Evolutionary conservation across 139 green algal genomes (phyloP).

Genomic region (Chlorella vulgaris): DNA sequence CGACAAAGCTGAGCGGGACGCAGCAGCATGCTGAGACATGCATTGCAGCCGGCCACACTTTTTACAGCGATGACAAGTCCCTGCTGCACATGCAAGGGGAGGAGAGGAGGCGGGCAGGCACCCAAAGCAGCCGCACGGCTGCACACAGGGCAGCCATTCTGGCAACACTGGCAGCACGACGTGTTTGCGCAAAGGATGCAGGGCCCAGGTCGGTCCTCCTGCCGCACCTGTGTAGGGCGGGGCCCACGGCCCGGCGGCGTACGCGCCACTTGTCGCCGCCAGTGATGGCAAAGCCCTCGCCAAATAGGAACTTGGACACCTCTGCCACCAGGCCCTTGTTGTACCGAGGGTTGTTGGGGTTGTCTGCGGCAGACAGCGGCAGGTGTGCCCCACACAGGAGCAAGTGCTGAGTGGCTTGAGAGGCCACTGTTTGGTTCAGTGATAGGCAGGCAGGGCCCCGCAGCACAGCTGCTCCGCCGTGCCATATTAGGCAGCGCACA

Average conservation of each 20-base stretch:
- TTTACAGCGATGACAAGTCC: too few species aligned
- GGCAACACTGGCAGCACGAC: background rate
- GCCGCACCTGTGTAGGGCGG: constrained; percentile 81
- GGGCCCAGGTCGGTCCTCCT: background rate
- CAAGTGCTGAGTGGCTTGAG: background rate
- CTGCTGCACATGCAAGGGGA: too few species aligned
- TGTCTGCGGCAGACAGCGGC: constrained; percentile 59
- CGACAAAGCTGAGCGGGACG: too few species aligned
- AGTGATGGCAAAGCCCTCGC: constrained; percentile 92
- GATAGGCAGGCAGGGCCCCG: too few species aligned
- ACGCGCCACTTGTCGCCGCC: constrained; percentile 86
- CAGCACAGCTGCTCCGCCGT: too few species aligned
- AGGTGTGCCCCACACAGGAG: background rate
- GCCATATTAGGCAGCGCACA: too few species aligned
- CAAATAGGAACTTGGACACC: constrained; percentile 96
- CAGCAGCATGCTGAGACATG: too few species aligned
- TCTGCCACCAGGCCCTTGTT: constrained; percentile 93
- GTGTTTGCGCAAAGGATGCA: background rate
- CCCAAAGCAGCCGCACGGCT: too few species aligned
- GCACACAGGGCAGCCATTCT: too few species aligned
- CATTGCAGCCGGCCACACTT: too few species aligned
- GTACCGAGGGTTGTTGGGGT: constrained; percentile 76
- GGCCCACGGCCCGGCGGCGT: constrained; percentile 85
- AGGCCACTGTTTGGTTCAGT: too few species aligned
- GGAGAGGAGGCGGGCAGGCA: too few species aligned